A percentile compares a stretch with the other conserved stretches of the same genome.
phyloP scores from a whole-genome alignment of 2,329 filamentous ascomycete genomes.

The Scortechinia acanthostroma region DNA sequence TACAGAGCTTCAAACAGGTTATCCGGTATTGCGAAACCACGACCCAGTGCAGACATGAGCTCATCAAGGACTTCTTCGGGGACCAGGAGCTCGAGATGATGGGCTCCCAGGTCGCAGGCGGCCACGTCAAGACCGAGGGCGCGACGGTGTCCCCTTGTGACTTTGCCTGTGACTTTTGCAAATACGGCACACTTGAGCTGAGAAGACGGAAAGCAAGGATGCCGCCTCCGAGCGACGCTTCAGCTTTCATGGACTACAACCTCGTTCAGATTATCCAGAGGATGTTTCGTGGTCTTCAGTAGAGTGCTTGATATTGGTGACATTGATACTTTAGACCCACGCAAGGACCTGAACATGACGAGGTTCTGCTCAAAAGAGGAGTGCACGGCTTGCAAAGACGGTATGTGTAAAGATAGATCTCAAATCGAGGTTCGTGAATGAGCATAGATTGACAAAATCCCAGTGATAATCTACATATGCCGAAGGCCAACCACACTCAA shows the following conservation, averaged over 20 bases:
- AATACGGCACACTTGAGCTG: slow-evolving; percentile 27
- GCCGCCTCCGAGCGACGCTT: not conserved
- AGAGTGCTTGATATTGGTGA: no score
- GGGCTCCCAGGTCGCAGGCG: slow-evolving; percentile 13
- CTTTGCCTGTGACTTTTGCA: slow-evolving; percentile 38
- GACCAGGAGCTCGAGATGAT: slow-evolving; percentile 23
- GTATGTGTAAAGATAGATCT: no score
- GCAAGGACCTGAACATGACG: no score
- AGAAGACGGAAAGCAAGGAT: slow-evolving; percentile 18
- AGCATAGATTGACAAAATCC: no score
- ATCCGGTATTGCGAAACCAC: slow-evolving; percentile 52
- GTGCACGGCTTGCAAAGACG: no score
- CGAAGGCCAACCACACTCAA: no score
- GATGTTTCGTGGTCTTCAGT: no score
- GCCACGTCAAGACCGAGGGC: not conserved
- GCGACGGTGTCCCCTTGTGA: slow-evolving; percentile 24
- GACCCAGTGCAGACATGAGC: slow-evolving; percentile 40
- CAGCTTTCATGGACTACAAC: not conserved
- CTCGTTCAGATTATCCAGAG: not conserved
- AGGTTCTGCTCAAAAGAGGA: no score
- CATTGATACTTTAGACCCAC: no score
- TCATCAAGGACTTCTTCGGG: slow-evolving; percentile 43
- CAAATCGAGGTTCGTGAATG: no score
- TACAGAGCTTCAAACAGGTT: slow-evolving; percentile 35
- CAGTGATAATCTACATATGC: no score